These are phyloP conservation scores for Malus fusca DNA, from an alignment of 306 rosid species.

Conservation along the genomic window DNA sequence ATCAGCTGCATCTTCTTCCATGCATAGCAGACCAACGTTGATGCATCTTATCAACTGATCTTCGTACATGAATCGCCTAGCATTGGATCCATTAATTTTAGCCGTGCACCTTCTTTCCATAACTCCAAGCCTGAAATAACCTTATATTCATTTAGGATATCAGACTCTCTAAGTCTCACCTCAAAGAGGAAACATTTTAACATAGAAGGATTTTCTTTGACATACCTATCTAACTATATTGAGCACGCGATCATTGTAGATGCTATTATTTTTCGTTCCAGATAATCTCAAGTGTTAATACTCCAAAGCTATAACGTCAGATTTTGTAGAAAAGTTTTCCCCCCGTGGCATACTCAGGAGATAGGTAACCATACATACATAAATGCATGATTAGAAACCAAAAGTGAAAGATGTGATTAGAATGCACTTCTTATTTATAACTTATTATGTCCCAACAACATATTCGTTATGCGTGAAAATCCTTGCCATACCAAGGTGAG, in stretches of 20 bases:
- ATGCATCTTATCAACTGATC: no score
- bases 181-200: neutral
- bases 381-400: neutral
- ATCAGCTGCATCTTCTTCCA: slow-evolving; percentile 1
- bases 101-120: neutral
- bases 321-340: neutral
- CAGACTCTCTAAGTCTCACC: neutral
- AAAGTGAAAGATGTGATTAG: neutral
- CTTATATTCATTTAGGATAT: neutral
- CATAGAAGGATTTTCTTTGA: neutral
- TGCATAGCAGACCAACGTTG: no score
- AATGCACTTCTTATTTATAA: neutral
- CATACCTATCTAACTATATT: neutral
- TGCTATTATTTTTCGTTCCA: neutral
- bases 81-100: no score
- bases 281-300: neutral
- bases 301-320: neutral
- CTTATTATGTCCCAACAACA: slow-evolving; percentile 25
- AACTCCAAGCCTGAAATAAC: slow-evolving; percentile 12
- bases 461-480: neutral
- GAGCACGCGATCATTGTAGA: neutral
- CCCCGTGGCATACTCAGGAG: neutral
- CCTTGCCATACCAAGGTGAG: neutral
- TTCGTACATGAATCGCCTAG: no score
- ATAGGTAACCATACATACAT: neutral